A percentile compares a stretch with the other conserved stretches of the same genome.
phyloP scores from a whole-genome alignment of 345 rosid genomes.

The Limnanthes douglasii region DNA sequence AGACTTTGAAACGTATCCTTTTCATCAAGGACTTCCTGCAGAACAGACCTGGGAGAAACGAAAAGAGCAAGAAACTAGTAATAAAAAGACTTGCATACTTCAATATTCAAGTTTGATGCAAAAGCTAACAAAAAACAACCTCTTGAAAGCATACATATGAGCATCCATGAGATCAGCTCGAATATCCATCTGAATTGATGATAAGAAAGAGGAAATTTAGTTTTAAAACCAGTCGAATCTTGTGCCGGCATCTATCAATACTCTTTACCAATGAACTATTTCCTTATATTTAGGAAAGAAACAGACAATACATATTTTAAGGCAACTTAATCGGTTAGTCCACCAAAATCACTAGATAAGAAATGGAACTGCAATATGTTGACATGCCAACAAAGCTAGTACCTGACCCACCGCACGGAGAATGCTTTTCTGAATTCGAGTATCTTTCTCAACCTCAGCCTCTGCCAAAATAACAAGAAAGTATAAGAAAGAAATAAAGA shows the following conservation, averaged over 20 bases:
- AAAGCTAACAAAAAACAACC: slow-evolving; percentile 26
- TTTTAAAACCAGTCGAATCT: slow-evolving; percentile 3
- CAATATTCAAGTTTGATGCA: slow-evolving; percentile 1
- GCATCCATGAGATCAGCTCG: slow-evolving; percentile 94
- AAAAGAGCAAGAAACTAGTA: not conserved
- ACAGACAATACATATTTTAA: not conserved
- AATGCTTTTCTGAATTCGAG: slow-evolving; percentile 53
- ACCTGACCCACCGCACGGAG: slow-evolving; percentile 88
- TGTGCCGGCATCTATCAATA: too few relatives aligned
- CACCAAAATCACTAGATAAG: not conserved
- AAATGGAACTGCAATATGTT: not conserved
- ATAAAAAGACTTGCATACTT: slow-evolving; percentile 6
- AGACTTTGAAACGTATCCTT: slow-evolving; percentile 69
- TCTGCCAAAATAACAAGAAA: slow-evolving; percentile 23
- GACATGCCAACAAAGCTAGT: slow-evolving; percentile 8
- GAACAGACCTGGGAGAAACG: slow-evolving; percentile 39
- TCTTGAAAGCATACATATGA: slow-evolving; percentile 93
- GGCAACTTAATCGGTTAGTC: not conserved
- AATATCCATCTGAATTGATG: slow-evolving; percentile 64
- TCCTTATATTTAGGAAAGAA: not conserved
- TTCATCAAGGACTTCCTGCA: slow-evolving; percentile 55
- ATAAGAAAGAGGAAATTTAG: slow-evolving; percentile 9
- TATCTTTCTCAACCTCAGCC: slow-evolving; percentile 72
- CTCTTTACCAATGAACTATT: not conserved
- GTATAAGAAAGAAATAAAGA: slow-evolving; percentile 7